Conservation (phyloP, 345 rosid species). For the Microcos paniculata region DNA sequence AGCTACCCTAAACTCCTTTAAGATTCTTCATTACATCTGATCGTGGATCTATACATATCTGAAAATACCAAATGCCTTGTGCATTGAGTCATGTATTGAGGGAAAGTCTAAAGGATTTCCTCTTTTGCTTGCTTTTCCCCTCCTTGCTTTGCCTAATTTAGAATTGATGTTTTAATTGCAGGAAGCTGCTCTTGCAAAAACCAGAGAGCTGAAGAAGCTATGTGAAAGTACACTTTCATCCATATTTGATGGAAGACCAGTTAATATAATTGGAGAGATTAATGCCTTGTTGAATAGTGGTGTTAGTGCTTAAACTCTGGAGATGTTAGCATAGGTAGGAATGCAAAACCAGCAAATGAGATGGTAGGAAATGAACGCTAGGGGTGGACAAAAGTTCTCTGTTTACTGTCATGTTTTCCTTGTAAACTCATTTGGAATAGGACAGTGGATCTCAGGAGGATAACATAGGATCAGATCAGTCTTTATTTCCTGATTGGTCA, state of each 20-base stretch:
- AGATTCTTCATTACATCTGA: background rate
- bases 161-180: constrained; percentile 29
- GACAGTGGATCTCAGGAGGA: background rate
- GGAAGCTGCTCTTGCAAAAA: constrained; percentile 81
- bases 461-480: too few relatives aligned
- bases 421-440: background rate
- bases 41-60: background rate
- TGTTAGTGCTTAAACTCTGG: constrained; percentile 37
- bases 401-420: too few relatives aligned
- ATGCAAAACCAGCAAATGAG: background rate
- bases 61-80: background rate
- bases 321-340: background rate
- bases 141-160: background rate
- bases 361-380: background rate
- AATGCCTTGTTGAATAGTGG: constrained; percentile 76
- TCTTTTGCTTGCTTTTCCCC: background rate
- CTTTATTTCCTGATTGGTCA: too few relatives aligned
- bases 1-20: background rate
- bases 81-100: background rate
- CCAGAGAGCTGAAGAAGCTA: constrained; percentile 83
- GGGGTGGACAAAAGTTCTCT: background rate
- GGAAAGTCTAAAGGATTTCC: background rate
- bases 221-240: constrained; percentile 87
- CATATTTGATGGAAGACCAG: constrained; percentile 95
- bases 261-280: constrained; percentile 92